Evolutionary conservation across 73 alveolate species (phyloP).

Genomic region (Paramecium sonneborni): DNA sequence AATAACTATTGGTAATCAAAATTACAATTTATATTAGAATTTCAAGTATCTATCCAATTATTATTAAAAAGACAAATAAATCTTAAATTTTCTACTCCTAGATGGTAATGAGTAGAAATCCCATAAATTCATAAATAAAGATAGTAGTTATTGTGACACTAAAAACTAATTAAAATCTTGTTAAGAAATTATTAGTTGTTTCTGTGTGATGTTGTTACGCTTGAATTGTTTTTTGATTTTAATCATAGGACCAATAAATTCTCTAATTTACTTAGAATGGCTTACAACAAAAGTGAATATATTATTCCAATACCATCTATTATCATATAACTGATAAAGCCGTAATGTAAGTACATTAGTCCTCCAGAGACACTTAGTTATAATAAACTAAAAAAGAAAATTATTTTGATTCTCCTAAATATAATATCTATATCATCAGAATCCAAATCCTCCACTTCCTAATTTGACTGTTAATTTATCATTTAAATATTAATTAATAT

Average conservation of each 20-base stretch:
- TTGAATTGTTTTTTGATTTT: too few relatives aligned
- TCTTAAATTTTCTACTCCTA: too few relatives aligned
- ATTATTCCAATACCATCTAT: background rate
- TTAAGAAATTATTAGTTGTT: background rate
- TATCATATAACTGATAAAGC: background rate
- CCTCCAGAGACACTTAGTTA: background rate
- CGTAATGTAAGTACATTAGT: background rate
- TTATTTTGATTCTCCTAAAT: background rate
- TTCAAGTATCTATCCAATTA: background rate
- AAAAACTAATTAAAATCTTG: background rate
- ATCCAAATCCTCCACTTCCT: background rate
- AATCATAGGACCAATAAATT: background rate
- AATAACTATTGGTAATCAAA: background rate
- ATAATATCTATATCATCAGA: background rate
- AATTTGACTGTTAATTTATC: too few relatives aligned
- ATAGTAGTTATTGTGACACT: background rate
- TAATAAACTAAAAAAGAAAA: background rate
- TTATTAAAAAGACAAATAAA: too few relatives aligned
- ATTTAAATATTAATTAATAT: too few relatives aligned
- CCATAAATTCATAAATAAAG: background rate
- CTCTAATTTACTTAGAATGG: background rate
- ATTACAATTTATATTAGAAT: background rate
- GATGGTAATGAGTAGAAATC: background rate
- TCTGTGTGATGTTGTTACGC: background rate
- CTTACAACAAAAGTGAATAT: background rate